These are phyloP conservation scores for Asterella californica DNA, from an alignment of 225 moss, liverwort and hornwort genomes.

Conservation along the genomic window DNA sequence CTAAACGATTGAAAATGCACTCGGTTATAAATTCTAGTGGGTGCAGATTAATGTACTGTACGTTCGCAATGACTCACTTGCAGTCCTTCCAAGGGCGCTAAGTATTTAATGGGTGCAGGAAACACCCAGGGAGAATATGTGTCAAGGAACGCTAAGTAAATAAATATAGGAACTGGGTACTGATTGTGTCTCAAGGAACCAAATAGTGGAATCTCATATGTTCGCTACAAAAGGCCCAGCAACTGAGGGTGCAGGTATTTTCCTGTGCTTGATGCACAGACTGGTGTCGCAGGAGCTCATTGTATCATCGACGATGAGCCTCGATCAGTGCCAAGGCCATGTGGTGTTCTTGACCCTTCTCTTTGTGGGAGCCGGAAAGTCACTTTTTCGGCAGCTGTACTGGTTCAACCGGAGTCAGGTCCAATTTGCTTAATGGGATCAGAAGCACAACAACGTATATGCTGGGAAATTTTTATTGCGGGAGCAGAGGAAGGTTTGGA, in stretches of 20 bases:
- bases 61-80: no score
- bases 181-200: neutral
- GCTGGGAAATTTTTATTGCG: conserved; percentile 96
- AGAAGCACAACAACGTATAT: conserved; percentile 73
- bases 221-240: neutral
- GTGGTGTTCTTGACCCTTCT: conserved; percentile 69
- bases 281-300: conserved; percentile 88
- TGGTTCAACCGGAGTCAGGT: conserved; percentile 98
- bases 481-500: conserved; percentile 97
- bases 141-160: no score
- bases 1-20: no score
- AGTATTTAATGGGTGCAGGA: no score
- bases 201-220: neutral
- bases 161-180: no score
- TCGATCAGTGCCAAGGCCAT: conserved; percentile 75
- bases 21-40: no score
- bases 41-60: no score
- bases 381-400: conserved; percentile 88
- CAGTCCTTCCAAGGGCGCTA: no score
- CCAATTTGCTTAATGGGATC: conserved; percentile 89
- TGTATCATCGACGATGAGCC: conserved; percentile 99
- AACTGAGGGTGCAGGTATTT: conserved; percentile 18
- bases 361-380: conserved; percentile 91
- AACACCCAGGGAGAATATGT: no score
- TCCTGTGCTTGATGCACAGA: conserved; percentile 47